phyloP scores from a whole-genome alignment of 495 filamentous ascomycete genomes.

The Diplogelasinospora grovesii region DNA sequence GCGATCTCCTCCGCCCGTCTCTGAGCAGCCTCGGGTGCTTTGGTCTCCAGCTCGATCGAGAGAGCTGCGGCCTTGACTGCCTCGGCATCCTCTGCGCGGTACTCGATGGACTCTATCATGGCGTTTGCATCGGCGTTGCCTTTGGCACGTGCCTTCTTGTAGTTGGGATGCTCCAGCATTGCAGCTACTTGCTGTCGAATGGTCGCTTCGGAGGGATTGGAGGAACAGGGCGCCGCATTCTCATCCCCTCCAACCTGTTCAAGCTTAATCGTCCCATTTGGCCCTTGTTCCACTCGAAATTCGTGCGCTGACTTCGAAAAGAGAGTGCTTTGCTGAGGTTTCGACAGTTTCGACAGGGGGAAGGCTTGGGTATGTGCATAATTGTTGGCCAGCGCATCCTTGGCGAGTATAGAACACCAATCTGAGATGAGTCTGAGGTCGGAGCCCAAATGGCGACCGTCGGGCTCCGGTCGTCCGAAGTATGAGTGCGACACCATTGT shows the following conservation, averaged over 20 bases:
- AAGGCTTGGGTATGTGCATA: too few species aligned
- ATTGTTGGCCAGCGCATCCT: too few species aligned
- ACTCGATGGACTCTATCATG: background rate
- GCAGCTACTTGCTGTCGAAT: conserved; percentile 13
- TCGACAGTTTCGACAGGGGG: conserved; percentile 17
- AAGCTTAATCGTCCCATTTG: conserved; percentile 12
- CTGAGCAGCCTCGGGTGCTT: too few species aligned
- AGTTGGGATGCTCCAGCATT: conserved; percentile 11
- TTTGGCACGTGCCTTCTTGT: too few species aligned
- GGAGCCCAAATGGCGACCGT: conserved; percentile 17
- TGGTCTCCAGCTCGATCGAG: too few species aligned
- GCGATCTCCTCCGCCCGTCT: too few species aligned
- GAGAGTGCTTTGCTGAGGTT: conserved; percentile 12
- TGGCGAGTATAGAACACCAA: too few species aligned
- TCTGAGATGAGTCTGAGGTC: conserved; percentile 18
- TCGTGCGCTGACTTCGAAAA: conserved; percentile 10
- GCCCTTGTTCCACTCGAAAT: conserved; percentile 8
- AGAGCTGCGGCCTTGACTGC: background rate
- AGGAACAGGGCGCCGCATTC: background rate
- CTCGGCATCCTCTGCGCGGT: too few species aligned
- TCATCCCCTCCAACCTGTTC: conserved; percentile 5
- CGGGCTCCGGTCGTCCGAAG: conserved; percentile 15
- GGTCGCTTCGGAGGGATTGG: background rate
- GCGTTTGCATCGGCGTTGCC: too few species aligned
- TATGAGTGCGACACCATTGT: conserved; percentile 11